phyloP scores from a whole-genome alignment of 2,329 filamentous ascomycete genomes.

The Apiospora aurea region DNA sequence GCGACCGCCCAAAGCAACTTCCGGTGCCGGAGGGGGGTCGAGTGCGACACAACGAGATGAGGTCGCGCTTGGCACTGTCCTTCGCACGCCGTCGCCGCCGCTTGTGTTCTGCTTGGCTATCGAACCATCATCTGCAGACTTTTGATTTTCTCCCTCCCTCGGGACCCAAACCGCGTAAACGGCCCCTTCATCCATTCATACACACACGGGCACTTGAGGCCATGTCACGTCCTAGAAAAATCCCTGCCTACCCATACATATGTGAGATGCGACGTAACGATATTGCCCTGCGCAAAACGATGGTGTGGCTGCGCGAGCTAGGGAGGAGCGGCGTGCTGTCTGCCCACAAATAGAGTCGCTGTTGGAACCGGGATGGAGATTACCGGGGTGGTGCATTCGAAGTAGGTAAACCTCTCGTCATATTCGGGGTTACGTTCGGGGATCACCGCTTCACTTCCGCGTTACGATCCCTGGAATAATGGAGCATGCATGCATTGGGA shows the following conservation, averaged over 20 bases:
- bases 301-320: background rate
- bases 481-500: background rate
- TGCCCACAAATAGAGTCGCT: background rate
- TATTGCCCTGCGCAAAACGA: background rate
- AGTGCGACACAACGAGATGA: background rate
- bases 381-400: background rate
- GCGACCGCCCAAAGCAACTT: background rate
- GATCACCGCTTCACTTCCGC: background rate
- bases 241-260: background rate
- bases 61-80: background rate
- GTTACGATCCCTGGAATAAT: background rate
- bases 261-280: background rate
- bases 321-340: background rate
- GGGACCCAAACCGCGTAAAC: background rate
- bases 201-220: background rate
- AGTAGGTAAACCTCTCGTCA: background rate
- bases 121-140: slow-evolving; percentile 19
- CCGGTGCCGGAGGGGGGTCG: slow-evolving; percentile 1
- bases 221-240: background rate
- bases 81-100: background rate
- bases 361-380: background rate
- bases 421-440: slow-evolving; percentile 11
- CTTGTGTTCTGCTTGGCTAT: background rate
- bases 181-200: background rate
- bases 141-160: background rate